phyloP scores from a whole-genome alignment of 345 rosid genomes.

The Rhizophora apiculata region DNA sequence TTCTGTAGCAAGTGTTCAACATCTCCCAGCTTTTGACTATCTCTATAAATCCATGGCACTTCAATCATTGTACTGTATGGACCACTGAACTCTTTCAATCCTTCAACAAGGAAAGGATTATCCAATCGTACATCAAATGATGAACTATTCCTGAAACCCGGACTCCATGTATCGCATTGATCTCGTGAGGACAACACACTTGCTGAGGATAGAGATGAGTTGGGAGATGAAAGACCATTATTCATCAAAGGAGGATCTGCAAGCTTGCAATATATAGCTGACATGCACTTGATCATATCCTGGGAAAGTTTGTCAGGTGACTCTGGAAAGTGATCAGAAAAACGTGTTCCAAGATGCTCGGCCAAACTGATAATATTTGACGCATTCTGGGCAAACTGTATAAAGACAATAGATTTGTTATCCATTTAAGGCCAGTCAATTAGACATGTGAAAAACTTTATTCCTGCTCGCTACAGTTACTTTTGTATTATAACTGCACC shows the following conservation, averaged over 20 bases:
- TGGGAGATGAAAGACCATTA: conserved; percentile 71
- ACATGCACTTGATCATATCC: conserved; percentile 93
- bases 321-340: conserved; percentile 88
- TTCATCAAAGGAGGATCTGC: conserved; percentile 71
- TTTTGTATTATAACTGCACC: conserved; percentile 6
- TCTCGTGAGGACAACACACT: conserved; percentile 72
- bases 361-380: conserved; percentile 82
- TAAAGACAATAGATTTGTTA: conserved; percentile 13
- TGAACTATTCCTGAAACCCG: conserved; percentile 66
- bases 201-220: conserved; percentile 65
- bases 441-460: not conserved
- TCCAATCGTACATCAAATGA: conserved; percentile 73
- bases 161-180: conserved; percentile 78
- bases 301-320: conserved; percentile 91
- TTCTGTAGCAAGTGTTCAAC: conserved; percentile 78
- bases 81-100: conserved; percentile 89
- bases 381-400: conserved; percentile 68
- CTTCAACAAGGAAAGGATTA: conserved; percentile 84
- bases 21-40: conserved; percentile 69
- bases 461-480: not conserved
- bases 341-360: conserved; percentile 84
- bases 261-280: conserved; percentile 83
- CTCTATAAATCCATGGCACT: conserved; percentile 77
- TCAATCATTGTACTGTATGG: conserved; percentile 85
- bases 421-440: conserved; percentile 3